Percentiles rank a stretch among this genome's conserved stretches.
These are phyloP conservation scores for Penicillium janthinellum DNA, from an alignment of 2,329 filamentous ascomycete species.

Conservation along the genomic window DNA sequence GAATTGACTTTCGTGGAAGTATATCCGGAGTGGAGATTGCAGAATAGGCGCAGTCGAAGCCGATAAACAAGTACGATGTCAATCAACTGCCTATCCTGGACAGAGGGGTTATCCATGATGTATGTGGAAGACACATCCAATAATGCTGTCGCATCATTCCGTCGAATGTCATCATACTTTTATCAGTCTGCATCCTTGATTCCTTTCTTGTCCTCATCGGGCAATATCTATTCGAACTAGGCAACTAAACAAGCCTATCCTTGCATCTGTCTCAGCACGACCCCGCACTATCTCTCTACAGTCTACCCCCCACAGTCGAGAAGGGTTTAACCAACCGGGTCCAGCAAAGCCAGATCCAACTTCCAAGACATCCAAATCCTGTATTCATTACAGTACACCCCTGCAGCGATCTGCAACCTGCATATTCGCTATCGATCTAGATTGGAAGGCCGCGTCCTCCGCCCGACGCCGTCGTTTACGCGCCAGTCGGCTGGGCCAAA, in stretches of 20 bases:
- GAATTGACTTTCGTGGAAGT: not conserved
- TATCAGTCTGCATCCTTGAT: not conserved
- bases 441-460: conserved; percentile 18
- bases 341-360: conserved; percentile 4
- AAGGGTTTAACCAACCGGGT: not conserved
- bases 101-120: not conserved
- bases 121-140: not conserved
- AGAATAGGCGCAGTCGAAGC: not conserved
- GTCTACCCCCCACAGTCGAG: not conserved
- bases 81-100: not conserved
- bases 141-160: not conserved
- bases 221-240: not conserved
- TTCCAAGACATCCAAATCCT: conserved; percentile 14
- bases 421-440: conserved; percentile 11
- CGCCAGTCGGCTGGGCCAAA: not conserved
- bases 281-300: not conserved
- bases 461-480: conserved; percentile 9
- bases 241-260: not conserved
- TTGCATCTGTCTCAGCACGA: conserved; percentile 5
- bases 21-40: not conserved
- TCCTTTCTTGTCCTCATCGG: not conserved
- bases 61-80: not conserved
- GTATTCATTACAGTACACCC: conserved; percentile 4
- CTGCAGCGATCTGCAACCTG: conserved; percentile 22
- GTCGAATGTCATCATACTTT: not conserved